These are phyloP conservation scores for Atkinsonella texensis DNA, from an alignment of 2,329 filamentous ascomycete species.

Conservation along the genomic window DNA sequence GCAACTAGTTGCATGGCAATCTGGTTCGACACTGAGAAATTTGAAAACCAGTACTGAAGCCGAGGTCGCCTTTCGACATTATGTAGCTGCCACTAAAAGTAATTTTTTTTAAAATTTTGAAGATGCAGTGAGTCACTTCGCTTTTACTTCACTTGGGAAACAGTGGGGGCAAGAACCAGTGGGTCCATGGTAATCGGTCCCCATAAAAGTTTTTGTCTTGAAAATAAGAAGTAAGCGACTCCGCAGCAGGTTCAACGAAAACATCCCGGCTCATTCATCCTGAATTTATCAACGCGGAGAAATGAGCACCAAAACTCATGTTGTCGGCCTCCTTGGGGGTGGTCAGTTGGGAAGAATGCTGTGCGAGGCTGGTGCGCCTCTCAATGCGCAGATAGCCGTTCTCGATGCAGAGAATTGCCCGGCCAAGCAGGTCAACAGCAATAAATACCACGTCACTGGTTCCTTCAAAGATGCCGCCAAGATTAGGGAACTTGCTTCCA, in stretches of 20 bases:
- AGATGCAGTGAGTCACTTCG: too few species aligned
- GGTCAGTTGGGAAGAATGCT: conserved; percentile 90
- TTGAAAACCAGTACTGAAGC: too few species aligned
- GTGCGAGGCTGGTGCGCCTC: conserved; percentile 63
- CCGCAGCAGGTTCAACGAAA: neutral
- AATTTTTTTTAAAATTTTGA: too few species aligned
- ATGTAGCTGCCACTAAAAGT: too few species aligned
- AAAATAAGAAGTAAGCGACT: neutral
- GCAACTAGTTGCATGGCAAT: too few species aligned
- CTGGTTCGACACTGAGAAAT: too few species aligned
- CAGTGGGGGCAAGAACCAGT: too few species aligned
- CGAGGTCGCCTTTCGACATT: too few species aligned
- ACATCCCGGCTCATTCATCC: neutral
- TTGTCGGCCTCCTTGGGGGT: conserved; percentile 42
- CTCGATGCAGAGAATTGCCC: conserved; percentile 67
- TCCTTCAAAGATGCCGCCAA: conserved; percentile 77
- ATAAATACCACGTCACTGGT: conserved; percentile 62
- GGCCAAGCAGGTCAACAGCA: conserved; percentile 75
- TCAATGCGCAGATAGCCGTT: conserved; percentile 68
- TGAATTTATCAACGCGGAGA: neutral
- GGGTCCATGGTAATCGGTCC: too few species aligned
- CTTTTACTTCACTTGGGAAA: too few species aligned
- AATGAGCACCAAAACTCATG: conserved; percentile 18
- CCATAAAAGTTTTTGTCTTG: neutral
- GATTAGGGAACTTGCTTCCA: conserved; percentile 65